These are phyloP conservation scores for Suhomyces yuchorum DNA, from an alignment of 1,139 yeast genomes.

Conservation along the genomic window DNA sequence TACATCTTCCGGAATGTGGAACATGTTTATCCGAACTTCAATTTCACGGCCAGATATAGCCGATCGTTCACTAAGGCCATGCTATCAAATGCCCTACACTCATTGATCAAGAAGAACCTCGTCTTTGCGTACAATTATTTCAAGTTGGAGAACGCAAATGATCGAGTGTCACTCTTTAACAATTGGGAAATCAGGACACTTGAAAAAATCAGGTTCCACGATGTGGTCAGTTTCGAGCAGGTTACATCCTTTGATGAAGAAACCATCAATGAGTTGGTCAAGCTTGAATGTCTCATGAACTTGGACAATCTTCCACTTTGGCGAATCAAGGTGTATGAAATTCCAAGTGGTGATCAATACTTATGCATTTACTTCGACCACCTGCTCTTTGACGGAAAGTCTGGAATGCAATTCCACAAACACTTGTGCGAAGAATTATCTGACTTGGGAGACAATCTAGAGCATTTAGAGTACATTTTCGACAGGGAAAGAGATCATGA, in stretches of 20 bases:
- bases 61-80: slow-evolving; percentile 17
- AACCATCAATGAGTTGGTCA: slow-evolving; percentile 22
- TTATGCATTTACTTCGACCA: slow-evolving; percentile 17
- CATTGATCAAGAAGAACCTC: slow-evolving; percentile 25
- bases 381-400: slow-evolving; percentile 18
- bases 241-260: slow-evolving; percentile 21
- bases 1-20: slow-evolving; percentile 30
- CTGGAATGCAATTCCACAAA: slow-evolving; percentile 17
- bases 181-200: slow-evolving; percentile 26
- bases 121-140: slow-evolving; percentile 26
- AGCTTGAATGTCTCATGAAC: slow-evolving; percentile 20
- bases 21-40: slow-evolving; percentile 32
- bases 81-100: slow-evolving; percentile 30
- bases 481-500: slow-evolving; percentile 3
- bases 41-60: slow-evolving; percentile 29
- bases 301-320: slow-evolving; percentile 28
- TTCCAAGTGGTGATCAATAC: slow-evolving; percentile 10
- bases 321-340: slow-evolving; percentile 26
- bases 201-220: slow-evolving; percentile 24
- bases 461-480: slow-evolving; percentile 4
- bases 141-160: slow-evolving; percentile 16
- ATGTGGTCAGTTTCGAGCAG: slow-evolving; percentile 25
- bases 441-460: slow-evolving; percentile 4
- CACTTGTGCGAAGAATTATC: slow-evolving; percentile 16
- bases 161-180: slow-evolving; percentile 15